A percentile compares a stretch with the other conserved stretches of the same genome.
These are phyloP conservation scores for Hygrophila difformis DNA, from an alignment of 257 asterid genomes.

Conservation along the genomic window DNA sequence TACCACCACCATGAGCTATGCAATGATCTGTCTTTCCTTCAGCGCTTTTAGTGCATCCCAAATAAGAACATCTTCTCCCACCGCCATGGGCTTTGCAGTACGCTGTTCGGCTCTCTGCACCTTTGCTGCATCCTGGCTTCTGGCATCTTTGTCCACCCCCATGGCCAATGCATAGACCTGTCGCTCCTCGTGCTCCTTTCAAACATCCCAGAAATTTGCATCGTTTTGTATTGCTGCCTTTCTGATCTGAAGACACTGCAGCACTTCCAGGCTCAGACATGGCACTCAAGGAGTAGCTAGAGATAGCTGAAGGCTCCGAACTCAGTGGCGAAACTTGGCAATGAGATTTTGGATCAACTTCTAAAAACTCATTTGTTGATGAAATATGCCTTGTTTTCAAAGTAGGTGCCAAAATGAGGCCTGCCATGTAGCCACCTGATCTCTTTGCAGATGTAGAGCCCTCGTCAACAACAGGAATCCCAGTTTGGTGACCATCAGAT, in stretches of 20 bases:
- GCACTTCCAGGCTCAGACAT: constrained; percentile 45
- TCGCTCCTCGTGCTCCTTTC: constrained; percentile 93
- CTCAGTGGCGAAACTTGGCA: constrained; percentile 42
- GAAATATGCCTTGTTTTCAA: constrained; percentile 18
- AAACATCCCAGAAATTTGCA: constrained; percentile 65
- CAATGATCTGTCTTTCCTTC: constrained; percentile 89
- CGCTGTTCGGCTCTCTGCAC: constrained; percentile 93
- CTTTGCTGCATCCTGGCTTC: constrained; percentile 82
- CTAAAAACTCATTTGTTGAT: constrained; percentile 18
- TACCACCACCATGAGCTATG: constrained; percentile 95
- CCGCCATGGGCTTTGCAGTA: constrained; percentile 96
- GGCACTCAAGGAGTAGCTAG: constrained; percentile 57
- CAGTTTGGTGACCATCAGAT: constrained; percentile 27
- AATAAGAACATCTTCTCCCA: constrained; percentile 63
- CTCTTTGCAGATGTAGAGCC: constrained; percentile 95
- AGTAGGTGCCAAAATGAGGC: constrained; percentile 66
- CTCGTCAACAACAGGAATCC: constrained; percentile 56
- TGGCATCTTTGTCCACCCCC: constrained; percentile 98
- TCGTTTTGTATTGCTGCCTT: constrained; percentile 34
- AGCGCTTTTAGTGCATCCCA: constrained; percentile 91
- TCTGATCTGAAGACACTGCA: constrained; percentile 34
- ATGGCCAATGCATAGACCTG: constrained; percentile 87
- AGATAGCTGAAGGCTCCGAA: constrained; percentile 54
- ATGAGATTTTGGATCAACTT: constrained; percentile 29
- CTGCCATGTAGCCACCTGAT: constrained; percentile 83